Percentiles rank a stretch among this genome's conserved stretches.
phyloP scores from a whole-genome alignment of 768 basidiomycete species.

The Auricularia sp. region DNA sequence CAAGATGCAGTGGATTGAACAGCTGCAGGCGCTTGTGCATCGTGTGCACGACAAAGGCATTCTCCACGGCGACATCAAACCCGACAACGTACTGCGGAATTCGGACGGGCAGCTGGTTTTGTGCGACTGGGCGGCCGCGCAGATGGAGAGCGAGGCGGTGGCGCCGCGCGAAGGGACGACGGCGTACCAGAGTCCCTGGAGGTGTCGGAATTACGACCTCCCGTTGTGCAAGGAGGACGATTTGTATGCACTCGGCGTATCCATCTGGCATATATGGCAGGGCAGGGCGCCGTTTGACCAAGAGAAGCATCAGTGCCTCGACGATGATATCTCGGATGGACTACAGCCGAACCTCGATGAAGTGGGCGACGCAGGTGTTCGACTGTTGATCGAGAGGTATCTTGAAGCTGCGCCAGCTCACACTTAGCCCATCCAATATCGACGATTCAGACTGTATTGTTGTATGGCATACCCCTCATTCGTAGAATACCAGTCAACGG shows the following conservation, averaged over 20 bases:
- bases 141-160: neutral
- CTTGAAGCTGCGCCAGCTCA: neutral
- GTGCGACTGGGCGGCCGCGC: neutral
- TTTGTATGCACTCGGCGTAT: neutral
- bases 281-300: neutral
- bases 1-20: neutral
- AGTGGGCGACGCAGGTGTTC: neutral
- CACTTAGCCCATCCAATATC: neutral
- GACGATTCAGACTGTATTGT: neutral
- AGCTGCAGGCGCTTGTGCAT: neutral
- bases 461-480: no score
- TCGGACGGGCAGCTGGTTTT: neutral
- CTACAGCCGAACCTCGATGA: neutral
- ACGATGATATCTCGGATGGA: neutral
- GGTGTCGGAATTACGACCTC: neutral
- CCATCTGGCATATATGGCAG: neutral
- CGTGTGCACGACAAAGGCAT: constrained; percentile 47
- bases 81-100: constrained; percentile 76
- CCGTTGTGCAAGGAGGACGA: neutral
- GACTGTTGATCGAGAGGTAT: neutral
- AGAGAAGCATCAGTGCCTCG: neutral
- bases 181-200: neutral
- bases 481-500: no score
- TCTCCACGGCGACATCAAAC: constrained; percentile 96
- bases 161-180: neutral